Evolutionary conservation across 306 rosid genomes (phyloP), one percentile per base, ranked within the genome.

Genomic region (Vigna reflexopilosa): DNA sequence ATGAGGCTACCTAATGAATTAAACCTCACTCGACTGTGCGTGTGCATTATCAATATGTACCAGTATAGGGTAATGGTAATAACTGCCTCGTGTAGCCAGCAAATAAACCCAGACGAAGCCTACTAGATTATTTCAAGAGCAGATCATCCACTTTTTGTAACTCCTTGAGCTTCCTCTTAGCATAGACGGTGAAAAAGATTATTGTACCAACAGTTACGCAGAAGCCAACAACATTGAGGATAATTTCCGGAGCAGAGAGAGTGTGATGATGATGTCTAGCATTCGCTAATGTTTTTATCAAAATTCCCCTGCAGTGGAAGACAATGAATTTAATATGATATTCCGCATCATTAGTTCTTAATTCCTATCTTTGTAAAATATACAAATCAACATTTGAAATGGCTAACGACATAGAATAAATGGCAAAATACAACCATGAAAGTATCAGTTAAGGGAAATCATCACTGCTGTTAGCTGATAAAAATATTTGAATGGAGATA

Each of bases 201-300:
- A 93, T 84, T 55, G 98, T 85, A 58, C 87, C 87, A 44, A 83
- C 82, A 58, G 94, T 84, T 16, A 77, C 61, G 42, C 88, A 63
- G 58, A 93, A 87, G 38, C 98, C 93, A 45, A 84, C 49, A 34
- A 86, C 86, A 26, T 82, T 90, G 83, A 95, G 67, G 64, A 74
- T 78, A 20, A 91, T 88, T 72, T 93, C 91, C 0, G 90, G 80
- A 24, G 88, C 83, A 8, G 99, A 86, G 49, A 93, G 84, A 56
- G 76, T 67, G 15, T 68, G 89, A 54, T 66, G 77, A 52, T 88
- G 81, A 47, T 89, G 84, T 2, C 96, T 86, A 73, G 90, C 93
- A 28, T 91, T 80, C 13, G 94, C 98, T 78, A 95, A 82, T 38
- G 98, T 84, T 81, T 78, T 69, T 80, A 95, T 90, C 68, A 95